Percentiles rank a stretch among this genome's conserved stretches.
These are phyloP conservation scores for Colletotrichum coccodes DNA, from an alignment of 2,329 filamentous ascomycete genomes.

Conservation along the genomic window DNA sequence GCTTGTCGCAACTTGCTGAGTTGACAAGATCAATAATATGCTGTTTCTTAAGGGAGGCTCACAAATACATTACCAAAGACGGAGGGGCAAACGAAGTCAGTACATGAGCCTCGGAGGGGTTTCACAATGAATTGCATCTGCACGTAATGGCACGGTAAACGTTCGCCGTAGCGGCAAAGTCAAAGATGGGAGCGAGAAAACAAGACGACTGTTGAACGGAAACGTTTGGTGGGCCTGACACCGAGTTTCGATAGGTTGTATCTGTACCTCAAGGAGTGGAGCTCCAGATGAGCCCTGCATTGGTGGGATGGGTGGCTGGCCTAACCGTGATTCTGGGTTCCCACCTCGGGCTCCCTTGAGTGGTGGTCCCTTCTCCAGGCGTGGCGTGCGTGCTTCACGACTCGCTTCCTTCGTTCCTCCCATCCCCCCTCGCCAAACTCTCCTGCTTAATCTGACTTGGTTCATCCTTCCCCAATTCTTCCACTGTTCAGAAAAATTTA, in stretches of 20 bases:
- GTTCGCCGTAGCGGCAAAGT: slow-evolving; percentile 5
- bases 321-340: no score
- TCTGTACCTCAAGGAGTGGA: not conserved
- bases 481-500: not conserved
- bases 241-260: no score
- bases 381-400: no score
- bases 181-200: not conserved
- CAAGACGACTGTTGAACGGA: not conserved
- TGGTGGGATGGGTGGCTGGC: not conserved
- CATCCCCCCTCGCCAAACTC: not conserved
- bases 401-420: not conserved
- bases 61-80: not conserved
- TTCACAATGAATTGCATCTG: not conserved
- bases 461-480: not conserved
- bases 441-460: not conserved
- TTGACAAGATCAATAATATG: no score
- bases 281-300: not conserved
- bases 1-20: no score
- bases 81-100: not conserved
- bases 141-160: not conserved
- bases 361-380: no score
- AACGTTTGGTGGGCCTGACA: not conserved
- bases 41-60: not conserved
- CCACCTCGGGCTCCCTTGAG: no score
- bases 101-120: not conserved